Conservation (phyloP, 2,329 filamentous ascomycete species). For the Pezizomycotina sp. region DNA sequence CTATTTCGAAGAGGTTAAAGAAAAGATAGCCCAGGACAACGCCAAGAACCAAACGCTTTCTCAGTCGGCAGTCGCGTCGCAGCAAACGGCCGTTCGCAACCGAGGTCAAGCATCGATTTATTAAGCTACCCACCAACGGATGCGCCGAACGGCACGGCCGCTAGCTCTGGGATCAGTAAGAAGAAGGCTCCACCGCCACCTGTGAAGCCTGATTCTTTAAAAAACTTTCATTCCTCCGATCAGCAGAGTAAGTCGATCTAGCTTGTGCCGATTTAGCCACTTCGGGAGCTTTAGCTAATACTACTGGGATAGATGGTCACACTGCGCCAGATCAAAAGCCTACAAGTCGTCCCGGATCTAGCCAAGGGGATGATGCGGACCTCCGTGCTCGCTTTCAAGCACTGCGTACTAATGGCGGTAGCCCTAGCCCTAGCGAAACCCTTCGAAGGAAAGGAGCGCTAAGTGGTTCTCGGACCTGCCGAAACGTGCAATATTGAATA, state of each 20-base stretch:
- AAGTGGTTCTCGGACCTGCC: constrained; percentile 26
- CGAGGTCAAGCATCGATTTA: not conserved
- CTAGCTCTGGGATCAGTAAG: constrained; percentile 8
- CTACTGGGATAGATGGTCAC: not conserved
- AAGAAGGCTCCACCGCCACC: constrained; percentile 26
- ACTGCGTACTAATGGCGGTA: too few relatives aligned
- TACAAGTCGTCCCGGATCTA: constrained; percentile 10
- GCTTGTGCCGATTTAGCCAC: constrained; percentile 24
- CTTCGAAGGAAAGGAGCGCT: constrained; percentile 40
- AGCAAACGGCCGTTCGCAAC: constrained; percentile 1
- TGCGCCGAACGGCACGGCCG: constrained; percentile 17
- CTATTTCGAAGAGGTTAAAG: constrained; percentile 42
- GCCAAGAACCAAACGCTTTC: constrained; percentile 17
- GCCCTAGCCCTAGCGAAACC: constrained; percentile 31
- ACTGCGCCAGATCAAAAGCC: not conserved
- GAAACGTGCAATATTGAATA: too few relatives aligned
- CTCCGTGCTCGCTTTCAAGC: too few relatives aligned
- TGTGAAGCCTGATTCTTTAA: constrained; percentile 30
- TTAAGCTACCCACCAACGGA: constrained; percentile 3
- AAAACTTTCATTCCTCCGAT: constrained; percentile 38
- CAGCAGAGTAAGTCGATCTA: constrained; percentile 45
- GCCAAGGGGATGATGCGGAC: too few relatives aligned
- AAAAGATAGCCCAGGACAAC: constrained; percentile 47
- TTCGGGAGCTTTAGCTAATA: constrained; percentile 14
- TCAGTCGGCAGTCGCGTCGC: constrained; percentile 1